Evolutionary conservation across 2,329 filamentous ascomycete species (phyloP).

Genomic region (Periconia sp.): DNA sequence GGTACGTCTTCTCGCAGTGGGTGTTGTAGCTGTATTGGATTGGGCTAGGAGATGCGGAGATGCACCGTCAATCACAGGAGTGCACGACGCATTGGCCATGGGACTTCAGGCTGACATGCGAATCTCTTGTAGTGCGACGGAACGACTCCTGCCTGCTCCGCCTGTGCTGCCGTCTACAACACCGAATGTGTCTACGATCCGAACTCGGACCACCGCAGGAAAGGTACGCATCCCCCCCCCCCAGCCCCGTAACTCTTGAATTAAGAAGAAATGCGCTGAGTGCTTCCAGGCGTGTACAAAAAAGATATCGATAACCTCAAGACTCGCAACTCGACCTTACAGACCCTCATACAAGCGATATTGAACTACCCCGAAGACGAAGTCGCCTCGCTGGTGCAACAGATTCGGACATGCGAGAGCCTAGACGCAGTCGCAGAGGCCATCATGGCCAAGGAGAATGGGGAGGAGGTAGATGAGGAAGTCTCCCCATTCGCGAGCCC

Average conservation of each 20-base stretch:
- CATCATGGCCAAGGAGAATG: constrained; percentile 61
- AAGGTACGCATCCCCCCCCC: too few species aligned
- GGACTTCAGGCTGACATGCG: too few species aligned
- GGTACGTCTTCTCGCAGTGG: too few species aligned
- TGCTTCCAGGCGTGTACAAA: constrained; percentile 95
- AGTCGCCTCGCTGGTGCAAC: constrained; percentile 78
- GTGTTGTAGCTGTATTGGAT: too few species aligned
- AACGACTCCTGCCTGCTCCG: constrained; percentile 87
- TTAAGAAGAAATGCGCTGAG: too few species aligned
- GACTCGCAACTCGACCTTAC: constrained; percentile 83
- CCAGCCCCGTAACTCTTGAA: too few species aligned
- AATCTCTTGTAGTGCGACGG: constrained; percentile 77
- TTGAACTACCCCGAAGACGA: constrained; percentile 90
- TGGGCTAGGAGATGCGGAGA: too few species aligned
- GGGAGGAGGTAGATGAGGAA: constrained; percentile 51
- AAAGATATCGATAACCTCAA: constrained; percentile 90
- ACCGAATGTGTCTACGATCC: constrained; percentile 94
- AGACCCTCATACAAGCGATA: constrained; percentile 91
- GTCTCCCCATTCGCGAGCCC: constrained; percentile 40
- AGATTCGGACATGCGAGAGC: constrained; percentile 85
- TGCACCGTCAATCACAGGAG: too few species aligned
- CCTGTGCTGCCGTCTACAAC: constrained; percentile 92
- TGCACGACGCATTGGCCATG: too few species aligned
- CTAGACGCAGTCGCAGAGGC: constrained; percentile 68
- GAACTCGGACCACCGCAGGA: constrained; percentile 92